Base-by-base conservation (phyloP, 768 basidiomycete species). In the Cantharellus anzutake region DNA sequence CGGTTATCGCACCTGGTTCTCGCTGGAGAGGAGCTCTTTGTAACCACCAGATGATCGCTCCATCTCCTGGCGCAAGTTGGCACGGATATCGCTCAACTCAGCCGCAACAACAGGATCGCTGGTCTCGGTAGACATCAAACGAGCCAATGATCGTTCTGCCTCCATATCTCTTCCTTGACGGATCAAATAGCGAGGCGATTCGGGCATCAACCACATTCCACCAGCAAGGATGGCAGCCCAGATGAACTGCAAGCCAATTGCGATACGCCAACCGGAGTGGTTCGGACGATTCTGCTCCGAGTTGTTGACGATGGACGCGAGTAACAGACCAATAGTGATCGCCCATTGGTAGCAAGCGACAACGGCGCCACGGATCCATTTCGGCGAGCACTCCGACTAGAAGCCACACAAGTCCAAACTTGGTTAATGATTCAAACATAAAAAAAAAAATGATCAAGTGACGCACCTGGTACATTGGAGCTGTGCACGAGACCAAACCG, bases 131-230 rank as follows among this genome's bases (percentile, higher is more conserved):
- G 78, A 74, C 42, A 79, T 80, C 56, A 93, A 80, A 59, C 82
- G 82, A 34, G 75, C 70, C 58, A 92, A 73, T n/a, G 84, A 67
- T 3, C 68, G 64, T 51, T 74, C 74, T 35, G 86, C 89, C 20
- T 29, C 20, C 20, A 29, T 29, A 29, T 29, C 20, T 29, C 20
- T 29, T 29, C 20, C 20, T 29, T 77, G 76, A 74, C 83, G 83
- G 71, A 91, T 74, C 48, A 83, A 75, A 76, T 77, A 92, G 66
- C 86, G 84, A 35, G 86, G 87, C 39, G 83, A 83, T 72, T 78
- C 87, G 41, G 87, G 86, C 42, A 89, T 80, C 65, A 81, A 68
- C 65, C 77, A 63, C 76, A 92, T 84, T 60, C 90, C 90, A 58
- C 63, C 65, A 41, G 76, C 76, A 59, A 93, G 81, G 64, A 91